Evolutionary conservation across 2,329 filamentous ascomycete species (phyloP), one percentile per base, ranked within the genome.

Genomic region (Monosporascus sp.): DNA sequence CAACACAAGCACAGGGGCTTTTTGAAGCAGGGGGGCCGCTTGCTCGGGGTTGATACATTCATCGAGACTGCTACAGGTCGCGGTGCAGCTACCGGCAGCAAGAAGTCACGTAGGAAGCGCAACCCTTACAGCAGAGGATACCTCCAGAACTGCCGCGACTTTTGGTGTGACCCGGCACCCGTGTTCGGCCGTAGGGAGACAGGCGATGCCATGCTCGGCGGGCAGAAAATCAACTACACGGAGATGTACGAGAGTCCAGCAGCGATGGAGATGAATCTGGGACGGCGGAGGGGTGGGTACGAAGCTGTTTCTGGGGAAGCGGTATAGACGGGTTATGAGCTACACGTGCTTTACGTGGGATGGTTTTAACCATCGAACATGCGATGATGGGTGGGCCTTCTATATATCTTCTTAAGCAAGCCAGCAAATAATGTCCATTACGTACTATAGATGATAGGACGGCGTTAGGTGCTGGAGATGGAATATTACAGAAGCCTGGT

Each of bases 11-110:
- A 84, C 54, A 78, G 80, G 56, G 85, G 89, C 46, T 87, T 87
- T 64, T 76, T 94, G 59, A 81, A 87, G 56, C 86, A 89, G 61
- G 95, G 91, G 89, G 87, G 86, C 61, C 86, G 87, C 49, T 78
- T 97, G 1, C 80, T 99, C 0, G 94, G 94, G 1, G 82, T 99
- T 7, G 94, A 99, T 64, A 91, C 91, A 0, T 97, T 99, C 65
- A 85, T 97, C 59, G 89, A 93, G 61, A 97, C 92, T 2, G 91
- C 94, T 1, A 91, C 91, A 0, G 93, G 93, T 2, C 81, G 91
- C 43, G 85, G 89, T 50, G 89, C 88, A 0, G 85, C 87, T 8
- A 68, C 65, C 2, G 62, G 61, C 31, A 49, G 43, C 47, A 74
- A 78, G 67, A 75, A 77, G 72, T 78, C 76, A 61, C 72, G 79